phyloP scores from a whole-genome alignment of 768 basidiomycete species.

The Paxillus involutus region DNA sequence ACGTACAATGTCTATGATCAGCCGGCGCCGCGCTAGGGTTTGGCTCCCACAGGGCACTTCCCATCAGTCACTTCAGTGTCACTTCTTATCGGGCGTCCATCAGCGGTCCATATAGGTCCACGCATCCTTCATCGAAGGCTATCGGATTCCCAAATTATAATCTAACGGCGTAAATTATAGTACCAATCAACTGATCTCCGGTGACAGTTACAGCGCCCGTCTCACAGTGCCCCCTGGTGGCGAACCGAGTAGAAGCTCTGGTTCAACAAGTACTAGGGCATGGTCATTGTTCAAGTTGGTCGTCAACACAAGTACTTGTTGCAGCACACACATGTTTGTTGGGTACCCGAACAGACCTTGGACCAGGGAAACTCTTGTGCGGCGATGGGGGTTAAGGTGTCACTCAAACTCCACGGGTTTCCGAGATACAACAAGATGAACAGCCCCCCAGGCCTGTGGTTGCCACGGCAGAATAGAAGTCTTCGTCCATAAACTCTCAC shows the following conservation, averaged over 20 bases:
- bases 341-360: neutral
- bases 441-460: slow-evolving; percentile 26
- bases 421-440: slow-evolving; percentile 10
- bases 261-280: no score
- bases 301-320: no score
- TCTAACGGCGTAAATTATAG: slow-evolving; percentile 13
- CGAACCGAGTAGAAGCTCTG: slow-evolving; percentile 25
- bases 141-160: slow-evolving; percentile 28
- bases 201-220: slow-evolving; percentile 25
- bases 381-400: slow-evolving; percentile 17
- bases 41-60: slow-evolving; percentile 33
- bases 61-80: slow-evolving; percentile 61
- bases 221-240: slow-evolving; percentile 7
- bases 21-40: slow-evolving; percentile 6
- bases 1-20: neutral
- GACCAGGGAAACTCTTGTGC: neutral
- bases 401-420: slow-evolving; percentile 24
- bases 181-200: slow-evolving; percentile 12
- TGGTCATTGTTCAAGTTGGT: no score
- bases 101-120: slow-evolving; percentile 34
- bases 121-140: slow-evolving; percentile 26
- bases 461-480: slow-evolving; percentile 32
- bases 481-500: slow-evolving; percentile 29
- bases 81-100: slow-evolving; percentile 46
- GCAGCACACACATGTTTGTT: neutral